Evolutionary conservation across 345 rosid genomes (phyloP).

Genomic region (Moricandia arvensis): DNA sequence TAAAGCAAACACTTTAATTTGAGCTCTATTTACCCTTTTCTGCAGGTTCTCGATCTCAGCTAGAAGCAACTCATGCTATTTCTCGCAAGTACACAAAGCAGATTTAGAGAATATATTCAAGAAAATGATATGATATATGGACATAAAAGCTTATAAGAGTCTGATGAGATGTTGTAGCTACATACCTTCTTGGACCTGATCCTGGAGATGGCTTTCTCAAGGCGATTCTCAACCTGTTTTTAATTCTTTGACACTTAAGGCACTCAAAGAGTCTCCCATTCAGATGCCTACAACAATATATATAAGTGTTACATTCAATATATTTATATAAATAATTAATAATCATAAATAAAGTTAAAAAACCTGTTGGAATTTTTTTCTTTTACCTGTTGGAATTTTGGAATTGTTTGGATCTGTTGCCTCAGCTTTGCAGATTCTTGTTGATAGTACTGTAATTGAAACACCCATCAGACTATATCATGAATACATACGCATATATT

Average conservation of each 20-base stretch:
- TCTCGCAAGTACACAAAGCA: slow-evolving; percentile 20
- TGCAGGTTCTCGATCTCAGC: slow-evolving; percentile 89
- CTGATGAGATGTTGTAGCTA: not conserved
- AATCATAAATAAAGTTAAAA: not conserved
- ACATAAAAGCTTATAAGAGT: not conserved
- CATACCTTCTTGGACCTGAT: slow-evolving; percentile 96
- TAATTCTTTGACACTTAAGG: slow-evolving; percentile 81
- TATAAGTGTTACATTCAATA: not conserved
- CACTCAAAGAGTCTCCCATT: slow-evolving; percentile 89
- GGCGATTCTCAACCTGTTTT: slow-evolving; percentile 94
- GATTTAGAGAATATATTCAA: slow-evolving; percentile 8
- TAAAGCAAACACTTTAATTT: not conserved
- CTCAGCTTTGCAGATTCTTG: slow-evolving; percentile 95
- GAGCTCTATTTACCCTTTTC: slow-evolving; percentile 61
- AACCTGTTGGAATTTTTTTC: slow-evolving; percentile 97
- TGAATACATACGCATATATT: not conserved
- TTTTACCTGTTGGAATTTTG: too few relatives aligned
- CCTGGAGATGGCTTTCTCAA: slow-evolving; percentile 87
- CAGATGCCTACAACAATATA: slow-evolving; percentile 55
- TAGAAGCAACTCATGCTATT: slow-evolving; percentile 94
- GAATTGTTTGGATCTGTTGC: slow-evolving; percentile 89
- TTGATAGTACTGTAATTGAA: slow-evolving; percentile 70
- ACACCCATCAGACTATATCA: not conserved
- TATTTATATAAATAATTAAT: not conserved
- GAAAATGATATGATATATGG: not conserved